These are phyloP conservation scores for Chlorella sp. DNA, from an alignment of 139 green algal genomes.

Conservation along the genomic window DNA sequence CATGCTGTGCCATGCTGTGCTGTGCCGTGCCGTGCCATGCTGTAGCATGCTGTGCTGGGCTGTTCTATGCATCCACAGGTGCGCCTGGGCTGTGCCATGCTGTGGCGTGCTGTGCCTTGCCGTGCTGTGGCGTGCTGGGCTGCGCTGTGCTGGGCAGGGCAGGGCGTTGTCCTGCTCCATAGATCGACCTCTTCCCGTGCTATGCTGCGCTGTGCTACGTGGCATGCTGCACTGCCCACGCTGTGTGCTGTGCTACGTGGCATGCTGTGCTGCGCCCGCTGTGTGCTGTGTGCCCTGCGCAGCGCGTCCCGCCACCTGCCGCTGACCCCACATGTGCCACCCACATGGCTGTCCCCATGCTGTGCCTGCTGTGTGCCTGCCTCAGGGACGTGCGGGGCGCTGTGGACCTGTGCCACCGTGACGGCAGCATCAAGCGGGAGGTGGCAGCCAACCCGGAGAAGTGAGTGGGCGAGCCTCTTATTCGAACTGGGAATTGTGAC, in stretches of 20 bases:
- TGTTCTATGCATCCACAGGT: no score
- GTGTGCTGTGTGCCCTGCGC: background rate
- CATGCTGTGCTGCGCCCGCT: no score
- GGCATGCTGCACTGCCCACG: no score
- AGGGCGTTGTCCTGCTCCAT: no score
- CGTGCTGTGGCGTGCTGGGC: no score
- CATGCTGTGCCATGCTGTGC: background rate
- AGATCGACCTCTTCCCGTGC: no score
- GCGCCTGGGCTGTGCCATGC: no score
- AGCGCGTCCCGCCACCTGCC: background rate
- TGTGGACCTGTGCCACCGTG: slow-evolving; percentile 97
- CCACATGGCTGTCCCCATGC: background rate
- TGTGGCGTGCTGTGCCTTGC: no score
- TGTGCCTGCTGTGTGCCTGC: slow-evolving; percentile 14
- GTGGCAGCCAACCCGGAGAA: slow-evolving; percentile 86
- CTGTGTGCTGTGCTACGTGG: background rate
- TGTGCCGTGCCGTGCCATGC: slow-evolving; percentile 20
- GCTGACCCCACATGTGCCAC: background rate
- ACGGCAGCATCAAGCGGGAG: slow-evolving; percentile 92
- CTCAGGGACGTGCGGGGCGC: slow-evolving; percentile 91
- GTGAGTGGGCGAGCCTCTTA: slow-evolving; percentile 2
- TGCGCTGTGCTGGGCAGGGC: no score
- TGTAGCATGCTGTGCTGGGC: no score
- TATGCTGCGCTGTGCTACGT: no score
- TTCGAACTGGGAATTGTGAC: no score